These are phyloP conservation scores for Claviceps sp. DNA, from an alignment of 2,329 filamentous ascomycete species.

Conservation along the genomic window DNA sequence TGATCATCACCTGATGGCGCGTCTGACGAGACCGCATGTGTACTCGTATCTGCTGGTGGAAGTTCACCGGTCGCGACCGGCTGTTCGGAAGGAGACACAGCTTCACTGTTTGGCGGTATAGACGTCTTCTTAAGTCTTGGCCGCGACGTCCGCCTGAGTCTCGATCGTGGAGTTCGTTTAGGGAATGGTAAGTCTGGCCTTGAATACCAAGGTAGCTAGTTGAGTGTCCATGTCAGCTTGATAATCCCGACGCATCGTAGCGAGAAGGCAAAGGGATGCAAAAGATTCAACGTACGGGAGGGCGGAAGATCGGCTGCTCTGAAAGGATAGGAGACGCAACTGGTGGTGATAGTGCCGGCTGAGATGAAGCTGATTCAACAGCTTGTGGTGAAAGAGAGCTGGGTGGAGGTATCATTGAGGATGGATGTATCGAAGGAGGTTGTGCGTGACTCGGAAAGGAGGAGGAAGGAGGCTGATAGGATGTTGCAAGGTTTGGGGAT, in stretches of 20 bases:
- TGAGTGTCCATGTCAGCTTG: background rate
- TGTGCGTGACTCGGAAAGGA: slow-evolving; percentile 30
- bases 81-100: slow-evolving; percentile 31
- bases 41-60: background rate
- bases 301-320: slow-evolving; percentile 25
- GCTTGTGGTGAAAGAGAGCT: slow-evolving; percentile 35
- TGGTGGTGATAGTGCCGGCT: background rate
- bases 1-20: slow-evolving; percentile 4
- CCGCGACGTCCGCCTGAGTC: slow-evolving; percentile 23
- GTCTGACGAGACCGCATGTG: background rate
- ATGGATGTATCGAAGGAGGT: slow-evolving; percentile 40
- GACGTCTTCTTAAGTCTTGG: slow-evolving; percentile 30
- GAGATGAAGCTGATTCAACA: slow-evolving; percentile 15
- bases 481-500: slow-evolving; percentile 40
- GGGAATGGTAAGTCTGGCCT: slow-evolving; percentile 39
- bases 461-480: slow-evolving; percentile 40
- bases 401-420: slow-evolving; percentile 26
- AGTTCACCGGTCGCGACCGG: slow-evolving; percentile 19
- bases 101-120: slow-evolving; percentile 21
- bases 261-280: background rate
- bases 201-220: slow-evolving; percentile 45
- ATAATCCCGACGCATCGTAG: background rate
- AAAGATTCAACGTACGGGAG: slow-evolving; percentile 34
- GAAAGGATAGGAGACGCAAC: slow-evolving; percentile 4
- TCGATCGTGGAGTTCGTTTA: slow-evolving; percentile 20